Evolutionary conservation across 2,329 filamentous ascomycete genomes (phyloP), one percentile per base, ranked within the genome.

Genomic region (Paecilomyces dactylethromorphus): DNA sequence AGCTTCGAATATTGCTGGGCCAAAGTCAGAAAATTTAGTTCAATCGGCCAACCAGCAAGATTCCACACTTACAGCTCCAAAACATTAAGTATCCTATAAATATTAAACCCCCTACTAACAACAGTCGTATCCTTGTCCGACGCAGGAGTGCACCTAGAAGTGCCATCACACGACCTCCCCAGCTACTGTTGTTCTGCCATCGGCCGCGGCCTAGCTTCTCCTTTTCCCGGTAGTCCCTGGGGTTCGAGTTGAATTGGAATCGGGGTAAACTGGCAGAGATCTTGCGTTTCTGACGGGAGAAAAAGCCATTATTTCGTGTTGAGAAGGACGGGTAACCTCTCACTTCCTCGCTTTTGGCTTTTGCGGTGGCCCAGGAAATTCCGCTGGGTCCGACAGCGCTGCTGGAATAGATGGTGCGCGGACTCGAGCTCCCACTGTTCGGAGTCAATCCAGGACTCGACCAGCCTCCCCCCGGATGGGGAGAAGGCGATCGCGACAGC

Each of bases 401-500:
- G 7, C 66, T 65, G 4, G 70, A 66, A 50, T 63, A 63, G 22
- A 62, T 63, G 75, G 82, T 69, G 76, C 78, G 65, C 21, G 90
- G 88, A 71, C 87, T 91, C 39, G 85, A 85, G 65, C 84, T 83
- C 62, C 88, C 88, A 72, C 88, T 90, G 59, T 85, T 86, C 61
- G 89, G 86, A 69, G 85, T 88, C 70, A 91, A 82, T 63, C 87
- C 90, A 58, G 89, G 91, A 76, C 88, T 94, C 58, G 90, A 86
- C 92, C 93, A 97, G 67, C 92, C 92, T 71, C 91, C 91, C 68
- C 89, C 89, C 62, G 87, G 88, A 63, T 86, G 84, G 62, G 92
- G 93, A 58, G 91, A 96, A 55, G 92, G 91, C 71, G 91, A 95
- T 76, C 91, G 87, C 65, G 92, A 94, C 63, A 93, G 79, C 65